phyloP scores from a whole-genome alignment of 257 asterid species.

The Salvia splendens region DNA sequence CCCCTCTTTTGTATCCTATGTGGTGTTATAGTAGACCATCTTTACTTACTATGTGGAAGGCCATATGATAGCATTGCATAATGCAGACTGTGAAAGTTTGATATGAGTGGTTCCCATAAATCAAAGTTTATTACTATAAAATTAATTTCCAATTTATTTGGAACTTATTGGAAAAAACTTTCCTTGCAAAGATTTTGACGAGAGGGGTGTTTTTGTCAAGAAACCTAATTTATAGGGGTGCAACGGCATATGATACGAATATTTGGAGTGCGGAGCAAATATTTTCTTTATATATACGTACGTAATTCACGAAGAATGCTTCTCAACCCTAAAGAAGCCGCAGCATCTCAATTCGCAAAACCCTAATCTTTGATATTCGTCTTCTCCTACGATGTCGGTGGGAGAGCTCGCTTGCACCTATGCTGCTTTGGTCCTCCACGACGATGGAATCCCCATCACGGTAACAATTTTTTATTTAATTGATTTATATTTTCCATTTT shows the following conservation, averaged over 20 bases:
- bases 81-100: not conserved
- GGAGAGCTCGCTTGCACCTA: conserved; percentile 69
- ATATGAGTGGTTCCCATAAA: no score
- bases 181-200: not conserved
- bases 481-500: not conserved
- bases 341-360: not conserved
- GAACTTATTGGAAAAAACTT: no score
- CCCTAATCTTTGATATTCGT: conserved; percentile 12
- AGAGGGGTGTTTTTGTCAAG: conserved; percentile 11
- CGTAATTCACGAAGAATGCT: no score
- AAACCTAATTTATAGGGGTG: not conserved
- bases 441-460: conserved; percentile 68
- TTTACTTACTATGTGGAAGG: no score
- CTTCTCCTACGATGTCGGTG: no score
- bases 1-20: no score
- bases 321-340: conserved; percentile 23
- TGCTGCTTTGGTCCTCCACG: conserved; percentile 66
- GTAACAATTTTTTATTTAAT: conserved; percentile 26
- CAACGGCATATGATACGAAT: not conserved
- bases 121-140: not conserved
- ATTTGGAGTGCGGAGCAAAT: not conserved
- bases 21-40: no score
- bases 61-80: not conserved
- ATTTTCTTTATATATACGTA: not conserved
- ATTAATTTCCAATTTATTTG: not conserved